Evolutionary conservation across 495 filamentous ascomycete species (phyloP), one percentile per base, ranked within the genome.

Genomic region (Choiromyces venosus): DNA sequence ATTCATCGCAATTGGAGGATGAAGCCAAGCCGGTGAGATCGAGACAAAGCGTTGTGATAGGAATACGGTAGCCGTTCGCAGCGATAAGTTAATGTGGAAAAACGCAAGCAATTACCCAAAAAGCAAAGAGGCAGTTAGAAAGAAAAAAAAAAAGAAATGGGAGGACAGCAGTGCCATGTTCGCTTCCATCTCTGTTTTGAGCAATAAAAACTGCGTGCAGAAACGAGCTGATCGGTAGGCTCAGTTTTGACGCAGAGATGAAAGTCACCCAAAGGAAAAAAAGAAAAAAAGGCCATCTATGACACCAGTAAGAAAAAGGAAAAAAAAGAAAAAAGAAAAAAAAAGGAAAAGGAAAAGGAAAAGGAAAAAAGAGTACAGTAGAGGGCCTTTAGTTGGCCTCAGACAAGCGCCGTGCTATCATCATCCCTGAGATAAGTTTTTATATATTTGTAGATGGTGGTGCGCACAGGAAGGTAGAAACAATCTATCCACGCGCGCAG

Each of bases 61-160:
- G 42, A 29, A 56, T 25, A 29, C 21, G n/a, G n/a, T 6, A 33
- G 52, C 25, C 25, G 25, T 61, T 61, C 52, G 52, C 52, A 61
- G 52, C 52, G 52, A 61, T 61, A 61, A 61, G 6, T n/a, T n/a
- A n/a, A n/a, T n/a, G 52, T 61, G 52, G 52, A 29, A 56, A n/a
- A 61, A 61, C 25, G 25, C 52, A 61, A 61, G 52, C 12, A 61
- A 29, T 12, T 33, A 29, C 52, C 52, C 25, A 61, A 61, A 61
- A 61, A 61, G 52, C 52, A 33, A 61, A 18, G 25, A 61, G 52
- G 52, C 52, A 33, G 33, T 29, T 33, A 33, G 25, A n/a, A n/a
- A n/a, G 25, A 61, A 33, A 25, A 61, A 29, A 61, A 61, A 61
- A 61, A 52, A 33, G 10, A 33, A 61, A 61, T n/a, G 25, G 52